Evolutionary conservation across 2,329 filamentous ascomycete species (phyloP).

Genomic region (Tolypocladium inflatum): DNA sequence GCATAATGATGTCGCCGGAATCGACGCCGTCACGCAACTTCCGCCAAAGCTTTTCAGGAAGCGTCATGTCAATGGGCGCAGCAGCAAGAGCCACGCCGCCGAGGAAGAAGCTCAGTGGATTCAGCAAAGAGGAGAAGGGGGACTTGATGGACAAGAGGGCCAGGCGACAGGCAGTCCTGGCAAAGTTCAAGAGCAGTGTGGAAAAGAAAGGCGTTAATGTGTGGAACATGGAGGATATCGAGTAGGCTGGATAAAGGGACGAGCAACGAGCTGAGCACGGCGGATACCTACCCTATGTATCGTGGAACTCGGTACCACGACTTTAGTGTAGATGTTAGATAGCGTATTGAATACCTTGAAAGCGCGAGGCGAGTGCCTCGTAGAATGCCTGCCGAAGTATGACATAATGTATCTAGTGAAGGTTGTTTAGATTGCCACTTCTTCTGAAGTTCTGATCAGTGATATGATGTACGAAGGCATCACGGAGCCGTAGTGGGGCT

Average conservation of each 20-base stretch:
- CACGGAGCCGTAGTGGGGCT: background rate
- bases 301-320: background rate
- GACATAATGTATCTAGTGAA: no score
- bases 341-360: background rate
- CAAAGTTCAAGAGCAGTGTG: constrained; percentile 39
- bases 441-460: background rate
- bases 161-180: constrained; percentile 42
- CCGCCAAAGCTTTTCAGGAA: constrained; percentile 27
- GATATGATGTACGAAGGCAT: background rate
- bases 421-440: no score
- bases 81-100: constrained; percentile 35
- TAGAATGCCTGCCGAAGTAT: no score
- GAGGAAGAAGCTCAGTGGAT: constrained; percentile 53
- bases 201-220: constrained; percentile 40
- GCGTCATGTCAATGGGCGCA: constrained; percentile 29
- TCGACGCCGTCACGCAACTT: constrained; percentile 29
- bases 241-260: constrained; percentile 18
- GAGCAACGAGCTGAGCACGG: background rate
- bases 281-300: background rate
- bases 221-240: constrained; percentile 39
- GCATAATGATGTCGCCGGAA: constrained; percentile 33
- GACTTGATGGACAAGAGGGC: constrained; percentile 43
- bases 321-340: background rate
- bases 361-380: background rate
- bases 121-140: constrained; percentile 48